Conservation (phyloP, 2,329 filamentous ascomycete species). For the Fusarium penzigii region DNA sequence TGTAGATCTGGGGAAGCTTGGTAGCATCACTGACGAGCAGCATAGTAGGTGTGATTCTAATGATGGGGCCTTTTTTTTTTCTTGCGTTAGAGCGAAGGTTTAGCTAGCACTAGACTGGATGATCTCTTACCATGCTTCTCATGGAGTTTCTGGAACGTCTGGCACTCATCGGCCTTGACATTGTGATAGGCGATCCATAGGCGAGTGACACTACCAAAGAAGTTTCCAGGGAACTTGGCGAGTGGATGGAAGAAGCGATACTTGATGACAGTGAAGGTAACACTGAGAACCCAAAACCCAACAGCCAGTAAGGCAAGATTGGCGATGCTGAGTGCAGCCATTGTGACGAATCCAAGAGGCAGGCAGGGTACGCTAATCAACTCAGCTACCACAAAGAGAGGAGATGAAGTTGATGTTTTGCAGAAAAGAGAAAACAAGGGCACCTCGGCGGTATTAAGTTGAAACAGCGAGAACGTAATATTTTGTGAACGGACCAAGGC, state of each 20-base stretch:
- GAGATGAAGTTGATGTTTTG: no score
- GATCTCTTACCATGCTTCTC: slow-evolving; percentile 9
- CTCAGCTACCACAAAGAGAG: background rate
- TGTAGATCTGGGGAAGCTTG: slow-evolving; percentile 57
- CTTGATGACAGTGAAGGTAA: slow-evolving; percentile 11
- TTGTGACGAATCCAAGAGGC: background rate
- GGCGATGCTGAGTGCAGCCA: slow-evolving; percentile 12
- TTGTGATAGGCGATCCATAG: slow-evolving; percentile 27
- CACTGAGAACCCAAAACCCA: slow-evolving; percentile 6
- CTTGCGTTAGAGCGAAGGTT: no score
- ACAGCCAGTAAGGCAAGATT: slow-evolving; percentile 9
- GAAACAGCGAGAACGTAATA: background rate
- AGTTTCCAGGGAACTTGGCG: slow-evolving; percentile 17
- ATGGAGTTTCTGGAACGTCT: slow-evolving; percentile 19
- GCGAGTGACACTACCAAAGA: slow-evolving; percentile 18
- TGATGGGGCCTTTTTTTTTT: slow-evolving; percentile 19
- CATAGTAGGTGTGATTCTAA: slow-evolving; percentile 27
- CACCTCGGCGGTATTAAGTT: background rate
- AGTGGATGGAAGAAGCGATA: slow-evolving; percentile 23
- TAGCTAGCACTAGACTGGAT: no score
- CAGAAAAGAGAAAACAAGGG: no score
- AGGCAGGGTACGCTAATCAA: no score
- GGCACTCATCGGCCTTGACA: slow-evolving; percentile 16
- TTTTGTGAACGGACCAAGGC: no score
- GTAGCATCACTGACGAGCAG: slow-evolving; percentile 39